A percentile compares a stretch with the other conserved stretches of the same genome.
Evolutionary conservation across 495 filamentous ascomycete genomes (phyloP).

Genomic region (Cercophora scortea): DNA sequence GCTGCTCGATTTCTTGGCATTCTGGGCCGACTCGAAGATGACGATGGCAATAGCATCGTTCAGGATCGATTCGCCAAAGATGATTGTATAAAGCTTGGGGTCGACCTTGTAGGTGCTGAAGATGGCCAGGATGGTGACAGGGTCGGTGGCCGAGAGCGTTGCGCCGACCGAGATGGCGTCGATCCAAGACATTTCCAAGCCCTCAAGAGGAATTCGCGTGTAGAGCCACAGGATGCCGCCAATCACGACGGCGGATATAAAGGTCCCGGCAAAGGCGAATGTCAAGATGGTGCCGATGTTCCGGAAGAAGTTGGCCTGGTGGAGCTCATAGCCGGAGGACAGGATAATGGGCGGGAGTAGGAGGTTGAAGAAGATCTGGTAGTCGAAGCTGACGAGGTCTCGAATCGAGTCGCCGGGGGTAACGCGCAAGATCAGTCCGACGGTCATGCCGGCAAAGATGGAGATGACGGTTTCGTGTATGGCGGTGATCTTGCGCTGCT

Average conservation of each 20-base stretch:
- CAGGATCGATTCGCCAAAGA: slow-evolving; percentile 95
- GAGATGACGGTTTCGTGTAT: slow-evolving; percentile 97
- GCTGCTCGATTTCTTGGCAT: slow-evolving; percentile 70
- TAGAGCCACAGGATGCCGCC: slow-evolving; percentile 82
- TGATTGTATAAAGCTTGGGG: slow-evolving; percentile 94
- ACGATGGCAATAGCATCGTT: slow-evolving; percentile 99
- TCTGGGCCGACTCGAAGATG: slow-evolving; percentile 93
- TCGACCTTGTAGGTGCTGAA: slow-evolving; percentile 99
- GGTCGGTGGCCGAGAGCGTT: slow-evolving; percentile 92
- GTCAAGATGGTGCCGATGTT: slow-evolving; percentile 97
- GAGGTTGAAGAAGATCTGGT: slow-evolving; percentile 98
- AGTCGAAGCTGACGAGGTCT: slow-evolving; percentile 87
- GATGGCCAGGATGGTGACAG: slow-evolving; percentile 94
- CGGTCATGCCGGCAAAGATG: slow-evolving; percentile 98
- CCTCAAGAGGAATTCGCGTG: slow-evolving; percentile 77
- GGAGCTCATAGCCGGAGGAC: slow-evolving; percentile 92
- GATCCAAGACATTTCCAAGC: slow-evolving; percentile 77
- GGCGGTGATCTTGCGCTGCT: slow-evolving; percentile 90
- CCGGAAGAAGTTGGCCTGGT: slow-evolving; percentile 97
- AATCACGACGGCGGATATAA: slow-evolving; percentile 91
- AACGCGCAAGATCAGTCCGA: slow-evolving; percentile 81
- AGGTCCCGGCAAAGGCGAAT: slow-evolving; percentile 97
- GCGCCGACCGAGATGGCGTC: slow-evolving; percentile 95
- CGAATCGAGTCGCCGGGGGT: slow-evolving; percentile 73
- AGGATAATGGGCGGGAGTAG: slow-evolving; percentile 96